Evolutionary conservation across 225 moss, liverwort and hornwort genomes (phyloP).

Genomic region (Sphagnum contortum): DNA sequence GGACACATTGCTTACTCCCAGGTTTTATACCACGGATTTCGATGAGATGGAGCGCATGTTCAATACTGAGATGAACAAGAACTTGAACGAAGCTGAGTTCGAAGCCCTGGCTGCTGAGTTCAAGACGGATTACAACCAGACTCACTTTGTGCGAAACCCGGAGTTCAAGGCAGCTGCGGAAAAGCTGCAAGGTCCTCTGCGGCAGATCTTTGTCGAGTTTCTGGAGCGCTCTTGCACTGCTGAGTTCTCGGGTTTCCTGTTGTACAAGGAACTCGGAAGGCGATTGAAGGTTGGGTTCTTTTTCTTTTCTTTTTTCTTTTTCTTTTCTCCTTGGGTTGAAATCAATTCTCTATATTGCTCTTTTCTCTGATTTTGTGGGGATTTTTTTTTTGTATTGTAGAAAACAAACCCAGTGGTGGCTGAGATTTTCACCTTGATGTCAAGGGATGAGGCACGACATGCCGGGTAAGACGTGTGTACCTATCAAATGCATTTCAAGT

Average conservation of each 20-base stretch:
- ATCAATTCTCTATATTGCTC: no score
- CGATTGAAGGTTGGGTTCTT: slow-evolving; percentile 60
- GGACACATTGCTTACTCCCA: slow-evolving; percentile 76
- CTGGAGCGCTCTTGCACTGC: slow-evolving; percentile 97
- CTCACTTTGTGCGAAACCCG: slow-evolving; percentile 78
- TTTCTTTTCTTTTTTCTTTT: not conserved
- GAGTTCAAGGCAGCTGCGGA: slow-evolving; percentile 88
- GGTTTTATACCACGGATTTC: slow-evolving; percentile 98
- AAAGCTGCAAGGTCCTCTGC: slow-evolving; percentile 77
- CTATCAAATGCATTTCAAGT: not conserved
- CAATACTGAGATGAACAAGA: slow-evolving; percentile 90
- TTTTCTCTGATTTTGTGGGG: not conserved
- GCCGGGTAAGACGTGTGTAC: slow-evolving; percentile 41
- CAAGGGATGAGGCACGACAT: slow-evolving; percentile 94
- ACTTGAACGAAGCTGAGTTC: slow-evolving; percentile 88
- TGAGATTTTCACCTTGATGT: slow-evolving; percentile 95
- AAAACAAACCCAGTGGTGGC: slow-evolving; percentile 91
- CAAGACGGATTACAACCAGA: slow-evolving; percentile 95
- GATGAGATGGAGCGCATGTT: slow-evolving; percentile 98
- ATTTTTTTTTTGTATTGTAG: slow-evolving; percentile 21
- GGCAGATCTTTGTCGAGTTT: slow-evolving; percentile 98
- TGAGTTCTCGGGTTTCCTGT: slow-evolving; percentile 90
- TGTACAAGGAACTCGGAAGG: slow-evolving; percentile 97
- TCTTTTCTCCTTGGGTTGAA: not conserved
- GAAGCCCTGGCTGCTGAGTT: slow-evolving; percentile 81